Base-by-base conservation (phyloP, 2,329 filamentous ascomycete genomes). In the Didymella segeticola region DNA sequence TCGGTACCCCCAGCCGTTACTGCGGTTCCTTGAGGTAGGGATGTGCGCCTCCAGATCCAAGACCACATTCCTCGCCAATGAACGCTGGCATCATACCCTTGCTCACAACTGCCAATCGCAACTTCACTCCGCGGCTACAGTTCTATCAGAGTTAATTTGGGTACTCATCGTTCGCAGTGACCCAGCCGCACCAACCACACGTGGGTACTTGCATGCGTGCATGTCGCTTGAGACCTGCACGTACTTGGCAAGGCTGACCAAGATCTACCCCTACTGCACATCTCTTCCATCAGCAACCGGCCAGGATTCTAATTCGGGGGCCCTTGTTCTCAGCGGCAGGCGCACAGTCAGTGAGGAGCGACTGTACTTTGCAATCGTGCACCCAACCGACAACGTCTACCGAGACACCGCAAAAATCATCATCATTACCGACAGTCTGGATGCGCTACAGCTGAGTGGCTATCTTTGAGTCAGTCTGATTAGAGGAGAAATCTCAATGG, bases 61-160 rank as follows among this genome's bases (percentile, higher is more conserved):
- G 56, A 52, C 51, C 57, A 51, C 68, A 66, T 68, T 67, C 64
- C 61, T 69, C 58, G 54, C 66, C 66, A 71, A 69, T 68, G 15
- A 34, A 53, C 34, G 59, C 56, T 64, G 45, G 55, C 43, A 57
- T 47, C 52, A 42, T 19, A 52, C 49, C 53, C 53, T 57, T 56
- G 47, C 33, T 45, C 38, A 56, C 43, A 45, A 29, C 46, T 54
- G 55, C 65, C 58, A 64, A 49, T 52, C 53, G 38, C 46, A 46
- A 30, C 34, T 38, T 42, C 58, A 45, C 50, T 59, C 54, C 29
- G 45, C 52, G 51, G 60, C 53, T 53, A 47, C 62, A 47, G 62
- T 43, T 62, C 37, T 47, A 45, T 31, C 27, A 38, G 34, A 47
- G 59, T 56, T 57, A 55, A 61, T 56, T 45, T 49, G 42, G 46